A percentile compares a stretch with the other conserved stretches of the same genome.
Conservation (phyloP, 169 alveolate species). For the Eimeria brunetti region DNA sequence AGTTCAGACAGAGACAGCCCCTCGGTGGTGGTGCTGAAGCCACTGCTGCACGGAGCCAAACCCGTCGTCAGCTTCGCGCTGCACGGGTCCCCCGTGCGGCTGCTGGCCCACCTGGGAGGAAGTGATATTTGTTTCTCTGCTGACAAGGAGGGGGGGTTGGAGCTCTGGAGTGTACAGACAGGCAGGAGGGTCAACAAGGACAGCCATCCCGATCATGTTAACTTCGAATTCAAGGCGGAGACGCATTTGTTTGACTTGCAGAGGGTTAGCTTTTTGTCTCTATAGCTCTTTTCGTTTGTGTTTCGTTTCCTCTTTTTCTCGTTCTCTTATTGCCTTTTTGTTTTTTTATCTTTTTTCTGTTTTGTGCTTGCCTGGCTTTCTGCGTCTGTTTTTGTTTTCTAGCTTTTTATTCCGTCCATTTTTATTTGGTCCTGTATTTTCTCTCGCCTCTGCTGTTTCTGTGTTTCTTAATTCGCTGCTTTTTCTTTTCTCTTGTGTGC, state of each 20-base stretch:
- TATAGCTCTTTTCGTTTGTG: neutral
- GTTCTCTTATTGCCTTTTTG: too few relatives aligned
- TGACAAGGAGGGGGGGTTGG: slow-evolving; percentile 89
- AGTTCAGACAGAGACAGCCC: slow-evolving; percentile 76
- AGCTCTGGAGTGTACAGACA: slow-evolving; percentile 88
- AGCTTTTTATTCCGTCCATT: too few relatives aligned
- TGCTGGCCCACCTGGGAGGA: slow-evolving; percentile 83
- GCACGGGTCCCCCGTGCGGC: slow-evolving; percentile 78
- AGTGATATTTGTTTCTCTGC: slow-evolving; percentile 87
- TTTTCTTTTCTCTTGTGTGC: too few relatives aligned
- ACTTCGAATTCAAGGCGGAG: slow-evolving; percentile 75
- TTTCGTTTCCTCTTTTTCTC: neutral
- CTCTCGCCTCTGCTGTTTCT: too few relatives aligned
- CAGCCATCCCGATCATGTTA: slow-evolving; percentile 5
- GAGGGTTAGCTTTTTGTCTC: slow-evolving; percentile 35
- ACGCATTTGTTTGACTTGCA: slow-evolving; percentile 79
- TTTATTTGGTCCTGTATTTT: too few relatives aligned
- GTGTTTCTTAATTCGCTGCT: too few relatives aligned
- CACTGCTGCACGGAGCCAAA: slow-evolving; percentile 53
- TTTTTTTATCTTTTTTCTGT: too few relatives aligned
- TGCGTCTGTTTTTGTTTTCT: too few relatives aligned
- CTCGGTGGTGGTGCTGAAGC: slow-evolving; percentile 42
- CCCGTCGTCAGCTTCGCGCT: neutral
- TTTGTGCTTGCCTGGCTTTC: too few relatives aligned
- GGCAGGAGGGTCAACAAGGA: slow-evolving; percentile 86